Percentiles rank a stretch among this genome's conserved stretches.
These are phyloP conservation scores for Sanghuangporus baumii DNA, from an alignment of 1,284 basidiomycete genomes.

Conservation along the genomic window DNA sequence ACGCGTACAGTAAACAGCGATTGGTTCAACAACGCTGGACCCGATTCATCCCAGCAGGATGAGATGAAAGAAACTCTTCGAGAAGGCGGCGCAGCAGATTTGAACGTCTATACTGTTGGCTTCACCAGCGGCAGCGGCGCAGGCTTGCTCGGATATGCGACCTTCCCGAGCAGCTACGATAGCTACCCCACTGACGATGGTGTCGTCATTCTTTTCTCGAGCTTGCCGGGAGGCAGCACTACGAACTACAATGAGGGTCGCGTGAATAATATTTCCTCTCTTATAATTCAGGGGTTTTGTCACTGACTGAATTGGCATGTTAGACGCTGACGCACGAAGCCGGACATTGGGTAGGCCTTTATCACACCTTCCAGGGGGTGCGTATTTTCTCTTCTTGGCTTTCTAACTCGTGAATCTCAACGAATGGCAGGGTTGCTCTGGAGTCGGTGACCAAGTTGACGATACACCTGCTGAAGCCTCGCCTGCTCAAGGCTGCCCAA, in stretches of 20 bases:
- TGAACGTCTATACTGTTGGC: constrained; percentile 35
- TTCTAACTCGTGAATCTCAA: background rate
- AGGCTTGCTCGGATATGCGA: constrained; percentile 32
- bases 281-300: constrained; percentile 28
- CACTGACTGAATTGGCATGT: background rate
- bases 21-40: constrained; percentile 34
- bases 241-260: constrained; percentile 42
- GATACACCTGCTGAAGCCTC: constrained; percentile 45
- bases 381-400: background rate
- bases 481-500: constrained; percentile 41
- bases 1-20: constrained; percentile 31
- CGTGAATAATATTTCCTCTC: constrained; percentile 13
- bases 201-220: constrained; percentile 33
- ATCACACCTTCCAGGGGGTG: constrained; percentile 38
- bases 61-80: constrained; percentile 30
- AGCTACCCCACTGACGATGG: constrained; percentile 32
- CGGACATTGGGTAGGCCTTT: constrained; percentile 35
- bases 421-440: constrained; percentile 31
- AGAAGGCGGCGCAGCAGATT: constrained; percentile 26
- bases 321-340: constrained; percentile 37
- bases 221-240: constrained; percentile 36
- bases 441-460: constrained; percentile 35
- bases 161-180: constrained; percentile 34
- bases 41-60: constrained; percentile 26
- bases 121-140: constrained; percentile 28